Conservation (phyloP, 2,329 filamentous ascomycete species). For the Fusarium cicatricum region DNA sequence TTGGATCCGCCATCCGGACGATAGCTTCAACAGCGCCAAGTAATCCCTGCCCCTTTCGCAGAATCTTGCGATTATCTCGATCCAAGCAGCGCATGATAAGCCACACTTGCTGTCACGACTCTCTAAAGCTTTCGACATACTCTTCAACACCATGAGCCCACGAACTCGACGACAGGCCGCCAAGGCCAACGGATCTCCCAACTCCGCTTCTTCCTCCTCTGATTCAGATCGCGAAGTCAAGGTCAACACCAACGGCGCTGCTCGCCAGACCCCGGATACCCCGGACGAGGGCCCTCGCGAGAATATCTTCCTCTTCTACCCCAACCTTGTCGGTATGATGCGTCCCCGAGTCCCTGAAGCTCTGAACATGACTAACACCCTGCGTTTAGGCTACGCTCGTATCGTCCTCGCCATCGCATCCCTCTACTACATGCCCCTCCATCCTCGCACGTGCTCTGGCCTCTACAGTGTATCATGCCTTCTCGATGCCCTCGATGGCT, state of each 20-base stretch:
- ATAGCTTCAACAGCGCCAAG: conserved; percentile 33
- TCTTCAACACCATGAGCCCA: conserved; percentile 47
- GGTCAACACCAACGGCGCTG: conserved; percentile 57
- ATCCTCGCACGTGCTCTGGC: conserved; percentile 92
- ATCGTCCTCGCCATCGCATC: conserved; percentile 87
- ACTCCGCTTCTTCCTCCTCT: conserved; percentile 41
- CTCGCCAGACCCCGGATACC: conserved; percentile 45
- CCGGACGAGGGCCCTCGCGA: conserved; percentile 58
- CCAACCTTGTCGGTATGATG: conserved; percentile 78
- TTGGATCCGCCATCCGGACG: conserved; percentile 1
- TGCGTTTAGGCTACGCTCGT: conserved; percentile 71
- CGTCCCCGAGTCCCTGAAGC: neutral
- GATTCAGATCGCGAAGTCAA: conserved; percentile 42
- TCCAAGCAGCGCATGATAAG: conserved; percentile 35
- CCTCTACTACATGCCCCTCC: conserved; percentile 98
- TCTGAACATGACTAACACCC: conserved; percentile 22
- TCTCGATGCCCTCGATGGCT: conserved; percentile 93
- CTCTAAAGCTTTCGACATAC: conserved; percentile 17
- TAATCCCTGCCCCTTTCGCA: conserved; percentile 40
- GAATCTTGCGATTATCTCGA: conserved; percentile 35
- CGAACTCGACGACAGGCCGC: conserved; percentile 51
- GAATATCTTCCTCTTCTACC: conserved; percentile 84
- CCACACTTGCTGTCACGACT: conserved; percentile 29
- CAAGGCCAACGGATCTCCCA: conserved; percentile 43
- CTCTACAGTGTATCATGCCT: conserved; percentile 95